Evolutionary conservation across 192 early-diverging fungal species (phyloP).

Genomic region (Chytriomyces hyalinus): DNA sequence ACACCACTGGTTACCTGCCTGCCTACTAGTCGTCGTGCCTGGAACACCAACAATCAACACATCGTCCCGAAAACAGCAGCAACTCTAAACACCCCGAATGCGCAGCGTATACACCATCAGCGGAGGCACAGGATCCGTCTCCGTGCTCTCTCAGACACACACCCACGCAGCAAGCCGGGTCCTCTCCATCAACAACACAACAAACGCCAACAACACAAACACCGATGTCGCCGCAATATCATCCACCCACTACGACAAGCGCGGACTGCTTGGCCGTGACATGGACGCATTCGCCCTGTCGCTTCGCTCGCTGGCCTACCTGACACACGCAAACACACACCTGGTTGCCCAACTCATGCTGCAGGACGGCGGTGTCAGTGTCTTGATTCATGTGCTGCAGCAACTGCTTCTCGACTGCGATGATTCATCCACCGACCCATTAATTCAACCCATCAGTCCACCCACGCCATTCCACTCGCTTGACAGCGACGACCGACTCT

Average conservation of each 20-base stretch:
- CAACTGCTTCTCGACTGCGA: neutral
- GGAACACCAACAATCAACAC: no score
- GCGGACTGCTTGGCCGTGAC: constrained; percentile 91
- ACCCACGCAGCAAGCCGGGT: no score
- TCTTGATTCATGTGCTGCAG: constrained; percentile 77
- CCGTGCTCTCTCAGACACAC: no score
- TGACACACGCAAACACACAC: constrained; percentile 76
- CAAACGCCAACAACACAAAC: neutral
- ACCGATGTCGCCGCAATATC: constrained; percentile 20
- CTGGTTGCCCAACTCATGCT: constrained; percentile 81
- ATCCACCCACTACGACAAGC: constrained; percentile 78
- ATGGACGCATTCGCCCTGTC: constrained; percentile 86
- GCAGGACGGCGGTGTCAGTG: constrained; percentile 86
- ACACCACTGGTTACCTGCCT: no score
- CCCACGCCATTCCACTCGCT: neutral
- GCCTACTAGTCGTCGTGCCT: no score
- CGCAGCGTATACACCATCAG: no score
- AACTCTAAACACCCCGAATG: no score
- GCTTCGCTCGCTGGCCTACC: constrained; percentile 84
- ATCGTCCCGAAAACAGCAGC: no score
- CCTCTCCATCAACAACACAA: no score
- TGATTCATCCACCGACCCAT: neutral
- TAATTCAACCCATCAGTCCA: neutral
- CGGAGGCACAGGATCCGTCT: no score
- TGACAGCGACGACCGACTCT: neutral